These are phyloP conservation scores for Beauveria asiatica DNA, from an alignment of 2,329 filamentous ascomycete genomes.

Conservation along the genomic window DNA sequence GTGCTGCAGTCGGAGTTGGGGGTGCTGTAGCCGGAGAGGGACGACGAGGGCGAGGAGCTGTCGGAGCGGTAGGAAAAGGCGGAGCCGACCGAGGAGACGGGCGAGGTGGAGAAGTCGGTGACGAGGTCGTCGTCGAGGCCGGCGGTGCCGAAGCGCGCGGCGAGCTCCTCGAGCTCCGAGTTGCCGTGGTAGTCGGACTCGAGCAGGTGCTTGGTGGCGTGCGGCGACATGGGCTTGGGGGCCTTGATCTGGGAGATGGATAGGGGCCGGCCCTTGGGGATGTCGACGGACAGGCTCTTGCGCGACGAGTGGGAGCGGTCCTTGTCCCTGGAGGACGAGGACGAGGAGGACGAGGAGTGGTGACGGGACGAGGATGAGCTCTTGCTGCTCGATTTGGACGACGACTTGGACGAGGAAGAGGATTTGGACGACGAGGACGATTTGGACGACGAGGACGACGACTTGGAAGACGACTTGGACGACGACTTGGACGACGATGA, in stretches of 20 bases:
- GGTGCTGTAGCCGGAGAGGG: constrained; percentile 69
- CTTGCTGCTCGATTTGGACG: constrained; percentile 32
- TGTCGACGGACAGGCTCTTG: constrained; percentile 51
- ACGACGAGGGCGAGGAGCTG: constrained; percentile 65
- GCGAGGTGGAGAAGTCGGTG: constrained; percentile 46
- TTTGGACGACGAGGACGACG: constrained; percentile 32
- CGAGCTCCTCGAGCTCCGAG: constrained; percentile 70
- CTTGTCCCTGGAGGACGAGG: constrained; percentile 26
- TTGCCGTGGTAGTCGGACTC: constrained; percentile 68
- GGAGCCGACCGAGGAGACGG: constrained; percentile 61
- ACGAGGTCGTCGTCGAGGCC: constrained; percentile 50
- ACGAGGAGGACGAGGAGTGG: constrained; percentile 31
- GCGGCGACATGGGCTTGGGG: constrained; percentile 80
- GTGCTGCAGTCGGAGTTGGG: constrained; percentile 65
- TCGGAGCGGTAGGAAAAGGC: constrained; percentile 64
- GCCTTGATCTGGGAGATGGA: constrained; percentile 84
- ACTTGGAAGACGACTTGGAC: constrained; percentile 30
- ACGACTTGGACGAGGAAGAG: constrained; percentile 28
- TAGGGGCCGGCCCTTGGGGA: constrained; percentile 81
- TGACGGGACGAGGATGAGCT: constrained; percentile 35
- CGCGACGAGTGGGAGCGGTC: constrained; percentile 33
- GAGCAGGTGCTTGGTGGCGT: constrained; percentile 81
- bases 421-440: constrained; percentile 33
- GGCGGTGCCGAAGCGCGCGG: constrained; percentile 59
- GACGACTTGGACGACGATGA: constrained; percentile 34